Evolutionary conservation across 495 filamentous ascomycete genomes (phyloP).

Genomic region (Annulohypoxylon nitens): DNA sequence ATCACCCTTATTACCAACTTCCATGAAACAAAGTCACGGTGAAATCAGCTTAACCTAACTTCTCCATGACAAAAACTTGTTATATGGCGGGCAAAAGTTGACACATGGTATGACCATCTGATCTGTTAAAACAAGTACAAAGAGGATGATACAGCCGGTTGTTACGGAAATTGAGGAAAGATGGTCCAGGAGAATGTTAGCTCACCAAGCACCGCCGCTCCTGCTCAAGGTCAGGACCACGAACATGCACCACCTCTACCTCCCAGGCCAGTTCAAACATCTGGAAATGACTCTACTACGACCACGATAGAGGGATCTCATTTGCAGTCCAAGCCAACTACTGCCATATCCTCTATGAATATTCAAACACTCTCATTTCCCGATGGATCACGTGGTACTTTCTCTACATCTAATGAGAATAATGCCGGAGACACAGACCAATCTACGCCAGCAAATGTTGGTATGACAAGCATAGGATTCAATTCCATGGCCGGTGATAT

Average conservation of each 20-base stretch:
- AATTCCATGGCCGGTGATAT: conserved; percentile 59
- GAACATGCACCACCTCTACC: conserved; percentile 74
- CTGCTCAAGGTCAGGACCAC: conserved; percentile 42
- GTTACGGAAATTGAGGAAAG: conserved; percentile 28
- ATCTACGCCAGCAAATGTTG: conserved; percentile 52
- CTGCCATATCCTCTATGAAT: conserved; percentile 82
- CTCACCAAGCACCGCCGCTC: conserved; percentile 32
- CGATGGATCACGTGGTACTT: conserved; percentile 73
- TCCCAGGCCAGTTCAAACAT: conserved; percentile 66
- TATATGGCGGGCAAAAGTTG: not conserved
- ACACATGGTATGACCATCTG: not conserved
- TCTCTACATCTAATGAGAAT: conserved; percentile 62
- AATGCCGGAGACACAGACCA: conserved; percentile 43
- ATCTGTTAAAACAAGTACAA: conserved; percentile 1
- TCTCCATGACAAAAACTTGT: not conserved
- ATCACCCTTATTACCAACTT: not conserved
- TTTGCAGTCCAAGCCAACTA: conserved; percentile 82
- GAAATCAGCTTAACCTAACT: conserved; percentile 7
- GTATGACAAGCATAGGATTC: conserved; percentile 49
- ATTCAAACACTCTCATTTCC: conserved; percentile 78
- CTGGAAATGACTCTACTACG: conserved; percentile 3
- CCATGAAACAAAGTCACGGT: conserved; percentile 11
- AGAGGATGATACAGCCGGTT: conserved; percentile 44
- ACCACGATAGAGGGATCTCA: conserved; percentile 50
- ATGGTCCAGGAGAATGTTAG: conserved; percentile 47